These are phyloP conservation scores for Phytopythium litorale DNA, from an alignment of 352 stramenopile species.

Conservation along the genomic window DNA sequence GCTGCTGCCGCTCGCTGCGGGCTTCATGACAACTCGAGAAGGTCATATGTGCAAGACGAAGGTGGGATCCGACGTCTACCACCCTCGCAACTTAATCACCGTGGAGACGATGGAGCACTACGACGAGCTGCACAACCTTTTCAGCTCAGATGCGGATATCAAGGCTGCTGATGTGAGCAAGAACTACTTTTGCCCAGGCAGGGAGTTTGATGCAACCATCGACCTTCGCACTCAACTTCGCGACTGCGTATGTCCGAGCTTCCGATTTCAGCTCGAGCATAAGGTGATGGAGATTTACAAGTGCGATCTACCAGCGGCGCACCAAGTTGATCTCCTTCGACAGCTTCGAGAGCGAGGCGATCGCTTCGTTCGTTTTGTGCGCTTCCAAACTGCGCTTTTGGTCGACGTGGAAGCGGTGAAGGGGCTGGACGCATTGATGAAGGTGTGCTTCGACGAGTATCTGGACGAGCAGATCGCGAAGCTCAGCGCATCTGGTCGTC, in stretches of 20 bases:
- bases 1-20: background rate
- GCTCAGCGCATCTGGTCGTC: background rate
- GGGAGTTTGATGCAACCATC: background rate
- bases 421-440: background rate
- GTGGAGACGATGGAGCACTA: background rate
- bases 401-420: background rate
- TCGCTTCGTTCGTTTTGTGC: background rate
- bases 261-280: background rate
- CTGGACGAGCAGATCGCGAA: background rate
- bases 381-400: background rate
- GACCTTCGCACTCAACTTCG: background rate
- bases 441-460: background rate
- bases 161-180: background rate
- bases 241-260: background rate
- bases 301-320: background rate
- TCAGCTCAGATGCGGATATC: no score
- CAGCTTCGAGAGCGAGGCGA: background rate
- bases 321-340: background rate
- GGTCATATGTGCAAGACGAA: background rate
- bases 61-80: background rate
- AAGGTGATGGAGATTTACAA: constrained; percentile 2
- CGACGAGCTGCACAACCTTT: background rate
- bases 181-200: background rate
- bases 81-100: background rate
- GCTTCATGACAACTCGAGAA: background rate